phyloP scores from a whole-genome alignment of 2,329 filamentous ascomycete species.

The Ophiostoma novo-ulmi region DNA sequence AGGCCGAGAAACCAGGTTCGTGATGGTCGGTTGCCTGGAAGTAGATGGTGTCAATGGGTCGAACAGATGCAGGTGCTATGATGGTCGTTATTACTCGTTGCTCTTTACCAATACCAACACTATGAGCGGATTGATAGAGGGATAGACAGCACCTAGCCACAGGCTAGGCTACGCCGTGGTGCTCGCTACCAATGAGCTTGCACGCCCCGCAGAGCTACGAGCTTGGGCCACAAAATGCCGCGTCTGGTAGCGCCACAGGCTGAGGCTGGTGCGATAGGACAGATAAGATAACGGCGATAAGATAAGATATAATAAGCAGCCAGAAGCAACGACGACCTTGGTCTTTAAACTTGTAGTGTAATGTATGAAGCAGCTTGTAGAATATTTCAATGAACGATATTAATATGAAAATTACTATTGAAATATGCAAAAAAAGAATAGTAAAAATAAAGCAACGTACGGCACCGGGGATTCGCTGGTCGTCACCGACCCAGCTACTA shows the following conservation, averaged over 20 bases:
- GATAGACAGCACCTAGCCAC: slow-evolving; percentile 14
- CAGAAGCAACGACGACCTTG: too few species aligned
- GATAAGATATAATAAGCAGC: too few species aligned
- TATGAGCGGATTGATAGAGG: slow-evolving; percentile 23
- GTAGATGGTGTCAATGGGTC: slow-evolving; percentile 17
- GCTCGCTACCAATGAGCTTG: slow-evolving; percentile 20
- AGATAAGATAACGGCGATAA: slow-evolving; percentile 18
- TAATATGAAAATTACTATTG: not conserved
- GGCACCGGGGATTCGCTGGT: slow-evolving; percentile 24
- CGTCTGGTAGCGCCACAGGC: slow-evolving; percentile 23
- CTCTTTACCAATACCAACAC: not conserved
- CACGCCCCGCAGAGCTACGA: slow-evolving; percentile 25
- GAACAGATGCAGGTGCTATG: slow-evolving; percentile 5
- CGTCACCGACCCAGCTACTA: slow-evolving; percentile 25
- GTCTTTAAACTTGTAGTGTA: too few species aligned
- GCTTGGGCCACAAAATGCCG: slow-evolving; percentile 29
- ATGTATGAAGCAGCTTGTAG: too few species aligned
- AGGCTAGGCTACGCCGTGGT: not conserved
- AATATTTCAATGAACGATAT: not conserved
- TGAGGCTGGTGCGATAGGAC: slow-evolving; percentile 25
- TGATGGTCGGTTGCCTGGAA: slow-evolving; percentile 5
- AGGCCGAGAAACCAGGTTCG: not conserved
- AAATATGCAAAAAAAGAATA: slow-evolving; percentile 7
- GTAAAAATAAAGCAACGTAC: slow-evolving; percentile 21
- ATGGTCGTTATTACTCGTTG: not conserved